A percentile compares a stretch with the other conserved stretches of the same genome.
Conservation (phyloP, 345 rosid species). For the Citropsis articulata region DNA sequence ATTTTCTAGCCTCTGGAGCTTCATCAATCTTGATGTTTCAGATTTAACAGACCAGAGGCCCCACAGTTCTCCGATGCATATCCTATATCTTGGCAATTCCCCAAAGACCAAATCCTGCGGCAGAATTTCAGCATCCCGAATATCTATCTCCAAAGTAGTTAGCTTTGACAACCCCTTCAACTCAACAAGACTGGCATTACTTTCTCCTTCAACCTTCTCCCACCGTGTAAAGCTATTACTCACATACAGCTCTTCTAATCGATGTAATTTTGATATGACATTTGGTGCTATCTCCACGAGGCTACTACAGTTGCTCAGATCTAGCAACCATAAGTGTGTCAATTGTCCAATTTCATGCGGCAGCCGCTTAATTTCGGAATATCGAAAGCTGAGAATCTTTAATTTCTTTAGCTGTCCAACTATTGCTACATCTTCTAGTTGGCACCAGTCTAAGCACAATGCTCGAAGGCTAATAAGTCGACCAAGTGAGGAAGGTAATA, state of each 20-base stretch:
- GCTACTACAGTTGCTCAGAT: not conserved
- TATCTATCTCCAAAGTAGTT: not conserved
- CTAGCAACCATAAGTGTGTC: too few relatives aligned
- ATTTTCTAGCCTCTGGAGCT: constrained; percentile 5
- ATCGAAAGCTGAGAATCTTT: not conserved
- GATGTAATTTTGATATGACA: too few relatives aligned
- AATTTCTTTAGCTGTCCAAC: not conserved
- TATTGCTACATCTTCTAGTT: not conserved
- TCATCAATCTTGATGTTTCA: not conserved
- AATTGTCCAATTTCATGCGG: too few relatives aligned
- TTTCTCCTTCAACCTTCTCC: not conserved
- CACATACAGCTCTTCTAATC: not conserved
- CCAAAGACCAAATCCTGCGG: not conserved
- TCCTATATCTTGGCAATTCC: not conserved
- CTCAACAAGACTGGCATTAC: constrained; percentile 23
- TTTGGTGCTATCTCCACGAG: not conserved
- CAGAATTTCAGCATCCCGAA: constrained; percentile 3
- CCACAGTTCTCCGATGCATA: not conserved
- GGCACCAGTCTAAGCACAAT: not conserved
- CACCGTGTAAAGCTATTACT: not conserved
- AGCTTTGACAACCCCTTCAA: constrained; percentile 17
- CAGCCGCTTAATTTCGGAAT: too few relatives aligned
- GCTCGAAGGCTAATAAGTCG: too few relatives aligned
- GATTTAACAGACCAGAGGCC: not conserved
- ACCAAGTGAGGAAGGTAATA: not conserved